Evolutionary conservation across 2,329 filamentous ascomycete genomes (phyloP).

Genomic region (Calycina marina): DNA sequence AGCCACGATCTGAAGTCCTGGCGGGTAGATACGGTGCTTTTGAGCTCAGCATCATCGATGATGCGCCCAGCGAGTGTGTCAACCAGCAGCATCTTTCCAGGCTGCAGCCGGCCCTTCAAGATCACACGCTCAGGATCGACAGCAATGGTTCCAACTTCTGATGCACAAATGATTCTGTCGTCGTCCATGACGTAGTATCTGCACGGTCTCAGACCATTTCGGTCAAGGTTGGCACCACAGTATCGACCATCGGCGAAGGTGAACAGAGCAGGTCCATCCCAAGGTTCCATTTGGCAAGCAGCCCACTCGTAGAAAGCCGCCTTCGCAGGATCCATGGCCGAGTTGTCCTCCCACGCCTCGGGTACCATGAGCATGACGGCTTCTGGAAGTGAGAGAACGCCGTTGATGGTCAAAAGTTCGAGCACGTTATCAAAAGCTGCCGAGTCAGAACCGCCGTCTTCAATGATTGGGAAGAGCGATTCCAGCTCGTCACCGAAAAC

Average conservation of each 20-base stretch:
- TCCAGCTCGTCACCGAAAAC: constrained; percentile 89
- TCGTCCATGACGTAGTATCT: constrained; percentile 95
- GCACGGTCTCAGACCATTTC: constrained; percentile 89
- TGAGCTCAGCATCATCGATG: constrained; percentile 86
- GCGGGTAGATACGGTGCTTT: constrained; percentile 72
- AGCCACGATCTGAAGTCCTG: constrained; percentile 84
- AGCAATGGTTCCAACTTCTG: constrained; percentile 84
- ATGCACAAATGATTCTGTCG: constrained; percentile 92
- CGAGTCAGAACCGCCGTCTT: constrained; percentile 92
- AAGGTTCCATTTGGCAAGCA: constrained; percentile 96
- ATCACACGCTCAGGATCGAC: constrained; percentile 83
- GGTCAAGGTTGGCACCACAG: constrained; percentile 91
- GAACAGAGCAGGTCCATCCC: constrained; percentile 93
- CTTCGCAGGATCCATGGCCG: constrained; percentile 84
- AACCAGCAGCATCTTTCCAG: constrained; percentile 89
- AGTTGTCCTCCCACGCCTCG: constrained; percentile 93
- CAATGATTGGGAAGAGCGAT: constrained; percentile 80
- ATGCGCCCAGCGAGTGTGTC: constrained; percentile 84
- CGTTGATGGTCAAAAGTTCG: constrained; percentile 87
- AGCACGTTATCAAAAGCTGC: constrained; percentile 96
- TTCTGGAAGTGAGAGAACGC: constrained; percentile 85
- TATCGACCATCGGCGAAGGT: constrained; percentile 94
- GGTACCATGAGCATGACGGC: constrained; percentile 98
- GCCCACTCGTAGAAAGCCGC: constrained; percentile 98
- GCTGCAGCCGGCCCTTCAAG: constrained; percentile 86